phyloP scores from a whole-genome alignment of 805 yeast species.

The Metschnikowia koreensis region DNA sequence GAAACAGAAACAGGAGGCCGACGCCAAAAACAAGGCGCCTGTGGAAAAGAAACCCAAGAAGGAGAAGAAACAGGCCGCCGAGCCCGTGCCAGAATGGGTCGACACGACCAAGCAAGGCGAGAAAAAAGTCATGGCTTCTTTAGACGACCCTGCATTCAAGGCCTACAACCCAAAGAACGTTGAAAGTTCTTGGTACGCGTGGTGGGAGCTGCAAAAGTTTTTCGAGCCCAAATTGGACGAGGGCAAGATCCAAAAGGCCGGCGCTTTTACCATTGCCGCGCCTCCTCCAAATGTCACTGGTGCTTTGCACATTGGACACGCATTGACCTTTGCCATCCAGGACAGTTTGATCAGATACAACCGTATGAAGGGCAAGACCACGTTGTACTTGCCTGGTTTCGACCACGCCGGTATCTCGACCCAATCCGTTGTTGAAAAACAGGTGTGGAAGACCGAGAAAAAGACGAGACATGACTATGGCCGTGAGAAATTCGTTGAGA shows the following conservation, averaged over 20 bases:
- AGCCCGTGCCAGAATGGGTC: slow-evolving; percentile 77
- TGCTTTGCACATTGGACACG: slow-evolving; percentile 98
- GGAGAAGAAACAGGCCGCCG: slow-evolving; percentile 59
- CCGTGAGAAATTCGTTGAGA: slow-evolving; percentile 81
- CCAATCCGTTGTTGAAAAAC: slow-evolving; percentile 96
- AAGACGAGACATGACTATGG: slow-evolving; percentile 94
- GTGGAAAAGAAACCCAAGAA: slow-evolving; percentile 62
- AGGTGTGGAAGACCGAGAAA: slow-evolving; percentile 82
- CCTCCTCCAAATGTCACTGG: slow-evolving; percentile 99
- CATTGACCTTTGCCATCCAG: slow-evolving; percentile 91
- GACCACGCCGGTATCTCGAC: slow-evolving; percentile 99
- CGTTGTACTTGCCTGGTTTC: slow-evolving; percentile 90
- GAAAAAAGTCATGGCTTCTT: slow-evolving; percentile 80
- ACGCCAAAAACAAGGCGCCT: slow-evolving; percentile 37
- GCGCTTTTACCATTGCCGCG: slow-evolving; percentile 88
- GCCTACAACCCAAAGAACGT: slow-evolving; percentile 91
- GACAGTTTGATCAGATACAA: slow-evolving; percentile 89
- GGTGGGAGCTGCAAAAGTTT: slow-evolving; percentile 91
- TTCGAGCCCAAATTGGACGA: slow-evolving; percentile 83
- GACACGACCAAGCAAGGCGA: slow-evolving; percentile 87
- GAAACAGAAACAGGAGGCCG: slow-evolving; percentile 54
- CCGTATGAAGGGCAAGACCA: slow-evolving; percentile 97
- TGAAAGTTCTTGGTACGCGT: slow-evolving; percentile 94
- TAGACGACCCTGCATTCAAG: slow-evolving; percentile 90
- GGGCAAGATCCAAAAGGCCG: slow-evolving; percentile 78